These are phyloP conservation scores for Trichophyton mentagrophytes DNA, from an alignment of 2,329 filamentous ascomycete genomes.

Conservation along the genomic window DNA sequence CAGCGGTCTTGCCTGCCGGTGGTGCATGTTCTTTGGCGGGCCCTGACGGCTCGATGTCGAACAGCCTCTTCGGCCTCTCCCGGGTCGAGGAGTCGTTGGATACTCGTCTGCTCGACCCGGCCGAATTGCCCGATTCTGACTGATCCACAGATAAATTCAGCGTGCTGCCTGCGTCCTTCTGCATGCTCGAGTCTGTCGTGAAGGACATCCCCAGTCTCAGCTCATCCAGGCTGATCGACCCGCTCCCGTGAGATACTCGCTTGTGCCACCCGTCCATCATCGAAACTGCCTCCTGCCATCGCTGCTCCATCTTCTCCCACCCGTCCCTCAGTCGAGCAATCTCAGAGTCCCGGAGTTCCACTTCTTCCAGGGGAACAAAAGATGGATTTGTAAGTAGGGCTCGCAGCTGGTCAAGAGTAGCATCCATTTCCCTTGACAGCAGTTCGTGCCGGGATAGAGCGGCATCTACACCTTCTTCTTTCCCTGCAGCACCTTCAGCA, in stretches of 20 bases:
- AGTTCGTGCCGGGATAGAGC: constrained; percentile 48
- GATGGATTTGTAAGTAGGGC: constrained; percentile 85
- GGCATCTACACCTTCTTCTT: constrained; percentile 19
- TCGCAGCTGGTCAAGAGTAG: constrained; percentile 66
- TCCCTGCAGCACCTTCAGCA: constrained; percentile 8
- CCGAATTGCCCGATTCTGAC: background rate
- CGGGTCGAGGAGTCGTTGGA: background rate
- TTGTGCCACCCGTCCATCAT: constrained; percentile 89
- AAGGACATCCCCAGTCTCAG: constrained; percentile 33
- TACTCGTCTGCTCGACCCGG: background rate
- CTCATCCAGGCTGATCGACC: constrained; percentile 32
- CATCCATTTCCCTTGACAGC: constrained; percentile 60
- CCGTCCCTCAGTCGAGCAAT: constrained; percentile 70
- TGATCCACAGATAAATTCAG: background rate
- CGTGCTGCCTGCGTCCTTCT: background rate
- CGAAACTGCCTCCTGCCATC: constrained; percentile 78
- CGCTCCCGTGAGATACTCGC: constrained; percentile 47
- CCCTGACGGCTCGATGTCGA: background rate
- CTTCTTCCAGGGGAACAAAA: constrained; percentile 89
- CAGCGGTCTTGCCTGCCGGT: background rate
- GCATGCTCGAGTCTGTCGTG: constrained; percentile 9
- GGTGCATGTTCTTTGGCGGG: background rate
- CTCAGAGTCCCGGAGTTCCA: constrained; percentile 82
- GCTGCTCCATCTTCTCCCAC: constrained; percentile 84
- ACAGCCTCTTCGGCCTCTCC: background rate